Conservation (phyloP, 1,284 basidiomycete genomes). For the Ustilago curta region DNA sequence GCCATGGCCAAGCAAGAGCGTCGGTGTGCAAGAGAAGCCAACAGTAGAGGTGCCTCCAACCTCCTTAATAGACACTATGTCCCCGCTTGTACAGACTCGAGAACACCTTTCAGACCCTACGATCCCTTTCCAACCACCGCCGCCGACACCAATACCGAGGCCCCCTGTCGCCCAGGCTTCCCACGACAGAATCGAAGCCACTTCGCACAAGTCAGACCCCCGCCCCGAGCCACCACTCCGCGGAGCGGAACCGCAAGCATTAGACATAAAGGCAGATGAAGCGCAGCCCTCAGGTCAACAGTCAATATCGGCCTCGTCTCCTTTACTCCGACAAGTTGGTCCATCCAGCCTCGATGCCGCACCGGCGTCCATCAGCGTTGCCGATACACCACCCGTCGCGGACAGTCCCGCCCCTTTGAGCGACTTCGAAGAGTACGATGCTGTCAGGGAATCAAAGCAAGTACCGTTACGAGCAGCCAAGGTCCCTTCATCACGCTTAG, state of each 20-base stretch:
- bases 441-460: conserved; percentile 51
- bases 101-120: background rate
- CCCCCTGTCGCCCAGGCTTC: background rate
- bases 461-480: conserved; percentile 62
- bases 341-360: background rate
- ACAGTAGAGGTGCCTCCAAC: background rate
- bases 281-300: background rate
- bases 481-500: conserved; percentile 67
- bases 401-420: background rate
- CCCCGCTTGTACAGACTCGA: background rate
- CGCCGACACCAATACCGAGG: conserved; percentile 9
- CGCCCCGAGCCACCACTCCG: background rate
- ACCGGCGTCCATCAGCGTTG: background rate
- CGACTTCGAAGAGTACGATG: conserved; percentile 63
- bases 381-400: conserved; percentile 3
- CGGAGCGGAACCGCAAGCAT: background rate
- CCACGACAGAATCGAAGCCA: background rate
- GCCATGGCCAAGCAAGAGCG: conserved; percentile 29
- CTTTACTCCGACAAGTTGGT: background rate
- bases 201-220: background rate
- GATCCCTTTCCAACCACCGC: conserved; percentile 12
- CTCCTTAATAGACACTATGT: background rate
- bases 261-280: background rate
- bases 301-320: background rate
- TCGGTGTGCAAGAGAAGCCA: background rate